Conservation (phyloP, 2,329 filamentous ascomycete species). For the Stemphylium vesicarium region DNA sequence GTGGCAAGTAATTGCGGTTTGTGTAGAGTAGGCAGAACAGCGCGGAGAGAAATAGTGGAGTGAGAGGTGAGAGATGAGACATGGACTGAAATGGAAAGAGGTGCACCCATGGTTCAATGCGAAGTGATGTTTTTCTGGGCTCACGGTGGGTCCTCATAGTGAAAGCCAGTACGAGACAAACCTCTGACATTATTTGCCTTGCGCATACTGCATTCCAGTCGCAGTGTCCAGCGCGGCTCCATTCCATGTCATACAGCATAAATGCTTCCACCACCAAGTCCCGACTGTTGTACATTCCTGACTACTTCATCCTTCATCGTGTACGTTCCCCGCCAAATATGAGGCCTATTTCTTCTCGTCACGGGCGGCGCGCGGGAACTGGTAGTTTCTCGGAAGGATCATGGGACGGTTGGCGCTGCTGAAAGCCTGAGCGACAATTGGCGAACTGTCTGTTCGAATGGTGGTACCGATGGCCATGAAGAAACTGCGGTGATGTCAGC, state of each 20-base stretch:
- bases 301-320: constrained; percentile 3
- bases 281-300: constrained; percentile 26
- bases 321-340: not conserved
- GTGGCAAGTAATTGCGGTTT: not conserved
- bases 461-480: constrained; percentile 99
- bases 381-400: constrained; percentile 60
- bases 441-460: constrained; percentile 88
- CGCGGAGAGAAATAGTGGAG: not conserved
- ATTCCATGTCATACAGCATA: constrained; percentile 14
- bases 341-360: constrained; percentile 38
- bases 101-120: not conserved
- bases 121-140: not conserved
- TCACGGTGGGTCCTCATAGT: constrained; percentile 2
- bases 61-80: not conserved
- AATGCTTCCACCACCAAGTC: constrained; percentile 12
- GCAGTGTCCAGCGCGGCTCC: not conserved
- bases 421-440: constrained; percentile 77
- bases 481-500: constrained; percentile 63
- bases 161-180: not conserved
- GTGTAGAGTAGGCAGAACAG: not conserved
- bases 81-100: not conserved
- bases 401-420: constrained; percentile 73
- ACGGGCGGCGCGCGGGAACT: constrained; percentile 31
- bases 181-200: not conserved
- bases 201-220: not conserved